Evolutionary conservation across 441 rosid species (phyloP).

Genomic region (Pelargonium cotyledonis): DNA sequence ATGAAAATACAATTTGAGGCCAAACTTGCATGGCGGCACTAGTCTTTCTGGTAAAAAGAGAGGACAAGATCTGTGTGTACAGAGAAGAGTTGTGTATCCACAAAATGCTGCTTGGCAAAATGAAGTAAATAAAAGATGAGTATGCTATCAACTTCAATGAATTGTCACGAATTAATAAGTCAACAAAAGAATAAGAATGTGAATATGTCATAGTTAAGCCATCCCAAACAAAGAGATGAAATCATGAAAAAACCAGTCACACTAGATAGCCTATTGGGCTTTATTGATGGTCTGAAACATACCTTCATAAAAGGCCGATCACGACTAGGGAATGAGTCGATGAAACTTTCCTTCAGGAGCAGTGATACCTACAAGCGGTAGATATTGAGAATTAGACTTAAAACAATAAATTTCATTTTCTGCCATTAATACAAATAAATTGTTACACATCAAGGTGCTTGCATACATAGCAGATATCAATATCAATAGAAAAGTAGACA

Average conservation of each 20-base stretch:
- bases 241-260: neutral
- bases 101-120: slow-evolving; percentile 53
- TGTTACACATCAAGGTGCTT: neutral
- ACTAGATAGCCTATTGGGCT: neutral
- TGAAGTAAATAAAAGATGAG: slow-evolving; percentile 6
- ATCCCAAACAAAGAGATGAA: too few relatives aligned
- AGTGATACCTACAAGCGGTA: slow-evolving; percentile 49
- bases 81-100: slow-evolving; percentile 98
- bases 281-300: slow-evolving; percentile 5
- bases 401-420: neutral
- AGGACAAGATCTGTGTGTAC: slow-evolving; percentile 93
- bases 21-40: slow-evolving; percentile 21
- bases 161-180: too few relatives aligned
- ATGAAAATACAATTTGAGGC: slow-evolving; percentile 12
- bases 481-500: neutral
- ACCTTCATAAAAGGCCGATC: slow-evolving; percentile 77
- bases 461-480: neutral
- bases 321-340: slow-evolving; percentile 57
- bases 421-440: slow-evolving; percentile 9
- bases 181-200: too few relatives aligned
- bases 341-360: slow-evolving; percentile 69
- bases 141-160: too few relatives aligned
- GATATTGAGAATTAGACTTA: slow-evolving; percentile 1
- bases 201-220: too few relatives aligned
- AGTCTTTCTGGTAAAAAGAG: slow-evolving; percentile 86